These are phyloP conservation scores for Didymella pomorum DNA, from an alignment of 2,329 filamentous ascomycete genomes.

Conservation along the genomic window DNA sequence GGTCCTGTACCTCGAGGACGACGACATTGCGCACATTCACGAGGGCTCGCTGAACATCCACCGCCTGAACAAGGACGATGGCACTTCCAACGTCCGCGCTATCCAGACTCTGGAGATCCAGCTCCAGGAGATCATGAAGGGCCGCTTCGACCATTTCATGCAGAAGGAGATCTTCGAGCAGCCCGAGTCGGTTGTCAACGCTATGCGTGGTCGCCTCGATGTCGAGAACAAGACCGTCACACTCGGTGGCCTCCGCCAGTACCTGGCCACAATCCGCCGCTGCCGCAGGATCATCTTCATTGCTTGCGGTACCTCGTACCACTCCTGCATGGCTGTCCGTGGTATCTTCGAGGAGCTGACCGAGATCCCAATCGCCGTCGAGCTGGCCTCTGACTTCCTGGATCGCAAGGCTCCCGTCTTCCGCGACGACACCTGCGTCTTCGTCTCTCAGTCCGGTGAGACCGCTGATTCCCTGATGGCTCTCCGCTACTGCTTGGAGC, in stretches of 20 bases:
- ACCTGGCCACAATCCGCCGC: conserved; percentile 94
- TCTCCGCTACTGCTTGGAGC: conserved; percentile 96
- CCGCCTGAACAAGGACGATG: conserved; percentile 95
- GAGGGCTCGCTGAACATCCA: conserved; percentile 99
- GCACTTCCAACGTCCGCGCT: conserved; percentile 93
- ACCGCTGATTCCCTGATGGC: conserved; percentile 98
- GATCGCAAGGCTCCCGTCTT: conserved; percentile 97
- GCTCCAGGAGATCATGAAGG: conserved; percentile 99
- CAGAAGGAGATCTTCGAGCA: conserved; percentile 99
- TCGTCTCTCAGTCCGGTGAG: conserved; percentile 98
- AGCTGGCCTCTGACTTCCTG: conserved; percentile 97
- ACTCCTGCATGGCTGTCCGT: conserved; percentile 99
- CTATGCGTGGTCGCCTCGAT: conserved; percentile 98
- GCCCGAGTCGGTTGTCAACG: conserved; percentile 98
- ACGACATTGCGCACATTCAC: conserved; percentile 99
- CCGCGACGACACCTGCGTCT: conserved; percentile 98
- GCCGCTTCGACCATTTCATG: conserved; percentile 99
- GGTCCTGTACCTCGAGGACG: conserved; percentile 98
- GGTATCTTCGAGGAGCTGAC: conserved; percentile 97
- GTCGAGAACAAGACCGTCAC: conserved; percentile 93
- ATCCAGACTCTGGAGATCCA: conserved; percentile 99
- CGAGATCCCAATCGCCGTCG: conserved; percentile 96
- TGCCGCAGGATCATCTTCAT: conserved; percentile 99
- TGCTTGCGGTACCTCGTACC: conserved; percentile 96
- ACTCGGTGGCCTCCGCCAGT: conserved; percentile 92